A percentile compares a stretch with the other conserved stretches of the same genome.
phyloP scores from a whole-genome alignment of 2,329 filamentous ascomycete genomes.

The Alternaria angustiovoidea region DNA sequence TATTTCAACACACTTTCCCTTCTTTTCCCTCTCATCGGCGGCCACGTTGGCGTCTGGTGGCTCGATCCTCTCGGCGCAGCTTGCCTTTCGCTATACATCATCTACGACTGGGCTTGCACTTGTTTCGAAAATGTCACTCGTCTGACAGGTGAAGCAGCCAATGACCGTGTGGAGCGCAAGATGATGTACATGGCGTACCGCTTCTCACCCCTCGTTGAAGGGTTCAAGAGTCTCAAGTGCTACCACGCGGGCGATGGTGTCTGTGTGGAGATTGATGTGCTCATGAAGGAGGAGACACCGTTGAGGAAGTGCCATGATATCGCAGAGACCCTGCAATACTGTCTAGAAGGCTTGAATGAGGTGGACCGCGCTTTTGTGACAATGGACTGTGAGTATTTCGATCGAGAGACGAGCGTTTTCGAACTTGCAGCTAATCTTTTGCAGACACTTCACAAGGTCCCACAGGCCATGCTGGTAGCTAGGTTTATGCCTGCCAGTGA shows the following conservation, averaged over 20 bases:
- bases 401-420: not conserved
- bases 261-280: conserved; percentile 69
- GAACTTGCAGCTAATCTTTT: conserved; percentile 10
- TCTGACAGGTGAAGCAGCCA: conserved; percentile 66
- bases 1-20: conserved; percentile 71
- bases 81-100: conserved; percentile 71
- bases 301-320: conserved; percentile 66
- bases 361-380: conserved; percentile 63
- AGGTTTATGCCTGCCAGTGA: not conserved
- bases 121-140: conserved; percentile 67
- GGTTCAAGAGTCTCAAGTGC: conserved; percentile 63
- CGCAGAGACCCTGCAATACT: conserved; percentile 70
- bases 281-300: conserved; percentile 63
- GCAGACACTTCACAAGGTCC: conserved; percentile 36
- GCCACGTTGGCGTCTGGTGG: conserved; percentile 70
- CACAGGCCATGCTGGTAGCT: conserved; percentile 29
- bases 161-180: conserved; percentile 62
- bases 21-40: conserved; percentile 68
- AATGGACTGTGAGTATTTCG: conserved; percentile 55
- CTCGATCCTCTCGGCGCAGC: conserved; percentile 70
- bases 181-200: conserved; percentile 67
- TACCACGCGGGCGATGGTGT: conserved; percentile 71
- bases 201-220: conserved; percentile 62
- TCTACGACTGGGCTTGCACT: conserved; percentile 72
- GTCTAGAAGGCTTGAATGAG: conserved; percentile 62